These are phyloP conservation scores for Lolium perenne DNA, from an alignment of 176 grass and related monocot species.

Conservation along the genomic window DNA sequence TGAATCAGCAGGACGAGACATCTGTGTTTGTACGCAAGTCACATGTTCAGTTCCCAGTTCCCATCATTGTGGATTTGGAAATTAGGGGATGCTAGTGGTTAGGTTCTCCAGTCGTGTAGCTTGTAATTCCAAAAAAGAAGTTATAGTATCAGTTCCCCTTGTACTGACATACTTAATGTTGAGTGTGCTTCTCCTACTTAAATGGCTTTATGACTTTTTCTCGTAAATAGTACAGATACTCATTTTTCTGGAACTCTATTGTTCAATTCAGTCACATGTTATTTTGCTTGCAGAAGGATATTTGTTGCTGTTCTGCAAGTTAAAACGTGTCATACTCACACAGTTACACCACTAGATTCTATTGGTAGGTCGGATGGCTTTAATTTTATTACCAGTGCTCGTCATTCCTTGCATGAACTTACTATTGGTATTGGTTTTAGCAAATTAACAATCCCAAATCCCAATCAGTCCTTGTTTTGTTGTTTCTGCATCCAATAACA, in stretches of 20 bases:
- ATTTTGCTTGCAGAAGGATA: slow-evolving; percentile 29
- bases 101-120: slow-evolving; percentile 17
- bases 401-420: neutral
- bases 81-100: neutral
- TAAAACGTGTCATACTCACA: neutral
- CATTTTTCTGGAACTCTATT: slow-evolving; percentile 21
- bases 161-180: neutral
- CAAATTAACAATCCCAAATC: neutral
- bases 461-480: neutral
- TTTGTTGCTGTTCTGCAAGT: neutral
- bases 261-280: neutral
- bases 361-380: slow-evolving; percentile 3
- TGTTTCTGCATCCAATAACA: neutral
- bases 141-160: neutral
- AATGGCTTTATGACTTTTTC: neutral
- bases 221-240: slow-evolving; percentile 29
- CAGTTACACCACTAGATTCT: neutral
- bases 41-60: neutral
- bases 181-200: slow-evolving; percentile 34
- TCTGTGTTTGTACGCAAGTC: slow-evolving; percentile 5
- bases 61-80: neutral
- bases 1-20: slow-evolving; percentile 5
- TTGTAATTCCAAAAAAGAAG: slow-evolving; percentile 1
- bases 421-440: neutral
- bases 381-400: slow-evolving; percentile 8